Evolutionary conservation across 1,139 yeast species (phyloP).

Genomic region (Ogataea hybrid): DNA sequence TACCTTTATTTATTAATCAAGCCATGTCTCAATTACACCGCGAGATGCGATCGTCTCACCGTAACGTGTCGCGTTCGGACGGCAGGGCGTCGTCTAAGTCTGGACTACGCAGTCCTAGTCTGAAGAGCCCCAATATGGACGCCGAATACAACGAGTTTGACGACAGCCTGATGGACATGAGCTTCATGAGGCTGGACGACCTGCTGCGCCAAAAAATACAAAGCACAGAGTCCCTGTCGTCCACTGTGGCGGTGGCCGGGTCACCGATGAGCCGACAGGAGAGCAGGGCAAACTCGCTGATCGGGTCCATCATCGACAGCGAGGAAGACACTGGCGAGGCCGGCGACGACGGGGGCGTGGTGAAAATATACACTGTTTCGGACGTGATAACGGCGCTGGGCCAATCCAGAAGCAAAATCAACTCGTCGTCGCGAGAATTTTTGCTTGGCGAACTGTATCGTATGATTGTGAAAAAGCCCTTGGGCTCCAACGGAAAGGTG

Average conservation of each 20-base stretch:
- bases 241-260: conserved; percentile 1
- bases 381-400: conserved; percentile 36
- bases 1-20: neutral
- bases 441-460: conserved; percentile 51
- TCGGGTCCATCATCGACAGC: conserved; percentile 26
- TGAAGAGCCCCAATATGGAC: conserved; percentile 11
- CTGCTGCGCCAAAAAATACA: conserved; percentile 15
- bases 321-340: conserved; percentile 16
- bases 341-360: conserved; percentile 12
- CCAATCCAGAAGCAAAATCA: conserved; percentile 44
- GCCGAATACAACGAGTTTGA: conserved; percentile 24
- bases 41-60: conserved; percentile 14
- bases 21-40: conserved; percentile 24
- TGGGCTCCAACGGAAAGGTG: conserved; percentile 39
- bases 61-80: conserved; percentile 8
- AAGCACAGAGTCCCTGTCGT: neutral
- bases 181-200: conserved; percentile 20
- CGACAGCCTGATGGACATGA: conserved; percentile 18
- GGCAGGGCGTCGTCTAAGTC: conserved; percentile 14
- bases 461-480: conserved; percentile 44
- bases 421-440: conserved; percentile 49
- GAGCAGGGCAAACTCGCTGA: conserved; percentile 27
- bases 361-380: conserved; percentile 19
- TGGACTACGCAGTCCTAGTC: conserved; percentile 11
- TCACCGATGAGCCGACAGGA: conserved; percentile 22